Evolutionary conservation across 1,284 basidiomycete species (phyloP), one percentile per base, ranked within the genome.

Genomic region (Ustilago tritici): DNA sequence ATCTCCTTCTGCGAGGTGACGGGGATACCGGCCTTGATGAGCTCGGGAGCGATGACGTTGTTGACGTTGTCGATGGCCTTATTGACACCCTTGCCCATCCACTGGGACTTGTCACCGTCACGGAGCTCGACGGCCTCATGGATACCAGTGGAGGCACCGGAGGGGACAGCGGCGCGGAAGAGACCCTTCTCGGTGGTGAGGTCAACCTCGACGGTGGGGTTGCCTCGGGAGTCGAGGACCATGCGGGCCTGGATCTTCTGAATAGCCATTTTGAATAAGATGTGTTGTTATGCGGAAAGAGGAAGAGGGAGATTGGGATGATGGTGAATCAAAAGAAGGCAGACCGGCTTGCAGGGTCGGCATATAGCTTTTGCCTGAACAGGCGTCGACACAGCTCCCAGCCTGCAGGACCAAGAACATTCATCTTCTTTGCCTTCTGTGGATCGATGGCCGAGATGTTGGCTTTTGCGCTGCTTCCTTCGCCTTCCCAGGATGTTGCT

Each of bases 51-150:
- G 87, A 99, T 95, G 86, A 91, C 88, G 84, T 92, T 89, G 91
- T 99, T 99, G 87, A 99, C 94, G 88, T 99, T 98, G 68, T 91
- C 88, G 74, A 99, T 94, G 73, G 97, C 97, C 90, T 97, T 97
- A 87, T 85, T 82, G 78, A 99, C 97, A 61, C 84, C 83, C 81
- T 99, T 99, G 87, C 97, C 97, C 85, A 98, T 91, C 88, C 98
- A 99, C 83, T 90, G 90, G 83, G 89, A 89, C 89, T 96, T 96
- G 90, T 95, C 96, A 78, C 92, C 93, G 88, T 99, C 97, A 82
- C 97, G 94, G 87, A 99, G 93, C 89, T 99, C 97, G 80, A 97
- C 94, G 79, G 97, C 97, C 89, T 99, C 97, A 88, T 99, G 95
- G 82, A 95, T 89, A 90, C 97, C 97, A 68, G 96, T 99, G 71